Base-by-base conservation (phyloP, 2,329 filamentous ascomycete genomes). In the Neocatenulostroma microsporum region DNA sequence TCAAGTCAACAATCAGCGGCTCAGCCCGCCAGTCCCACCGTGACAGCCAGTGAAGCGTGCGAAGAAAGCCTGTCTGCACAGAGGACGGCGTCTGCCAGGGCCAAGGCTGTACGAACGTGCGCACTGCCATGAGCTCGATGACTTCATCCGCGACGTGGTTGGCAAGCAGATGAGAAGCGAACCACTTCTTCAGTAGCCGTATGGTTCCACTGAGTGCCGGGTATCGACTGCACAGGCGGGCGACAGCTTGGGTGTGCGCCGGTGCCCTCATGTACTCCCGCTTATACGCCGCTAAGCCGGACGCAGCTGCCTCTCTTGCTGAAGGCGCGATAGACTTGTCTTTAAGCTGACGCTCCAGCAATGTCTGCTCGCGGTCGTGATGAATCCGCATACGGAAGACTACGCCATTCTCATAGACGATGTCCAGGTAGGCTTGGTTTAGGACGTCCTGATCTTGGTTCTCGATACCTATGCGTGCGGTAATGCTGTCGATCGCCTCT, bases 11-110 rank as follows among this genome's bases (percentile, higher is more conserved):
- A 21, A 94, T 70, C 21, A 96, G 69, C 1, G 91, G 83, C 36
- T 87, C 80, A 6, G 79, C 70, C 19, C 84, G 77, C 91, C 91
- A 98, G 58, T 96, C 86, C 87, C 91, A 98, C 27, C 78, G 73
- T 1, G 87, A 78, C 11, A 98, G 69, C 58, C 89, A 82, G 21
- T 80, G 67, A 1, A 98, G 67, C 1, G 84, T 84, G 15, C 88
- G 78, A 19, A 94, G 63, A 55, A 98, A 89, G 4, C 84, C 91
- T 0, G 82, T 81, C 50, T 79, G 78, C 8, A 81, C 70, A 49
- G 81, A 89, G 0, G 82, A 82, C 0, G 93, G 89, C 0, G 74
- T 66, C 24, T 74, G 66, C 82, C 85, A 95, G 0, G 91, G 87
- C 47, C 84, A 79, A 0, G 87, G 83, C 32, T 82, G 76, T 7